Percentiles rank a stretch among this genome's conserved stretches.
phyloP scores from a whole-genome alignment of 345 rosid genomes.

The Sonneratia caseolaris region DNA sequence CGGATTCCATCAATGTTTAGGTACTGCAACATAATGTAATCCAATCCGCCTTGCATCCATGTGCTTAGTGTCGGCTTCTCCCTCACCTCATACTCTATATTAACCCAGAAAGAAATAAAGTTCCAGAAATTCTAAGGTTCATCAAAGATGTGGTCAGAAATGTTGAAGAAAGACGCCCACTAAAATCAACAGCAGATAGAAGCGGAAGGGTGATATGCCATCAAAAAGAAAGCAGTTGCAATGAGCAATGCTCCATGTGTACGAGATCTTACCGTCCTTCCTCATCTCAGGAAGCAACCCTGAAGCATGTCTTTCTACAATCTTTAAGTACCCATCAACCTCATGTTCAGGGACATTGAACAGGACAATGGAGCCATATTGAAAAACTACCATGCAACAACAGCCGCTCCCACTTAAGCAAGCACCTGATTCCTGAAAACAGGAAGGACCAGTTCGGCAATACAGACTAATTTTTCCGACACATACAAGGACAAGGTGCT shows the following conservation, averaged over 20 bases:
- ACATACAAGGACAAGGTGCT: background rate
- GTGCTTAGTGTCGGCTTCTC: conserved; percentile 61
- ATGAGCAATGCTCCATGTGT: background rate
- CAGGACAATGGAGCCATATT: conserved; percentile 88
- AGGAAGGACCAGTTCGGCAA: conserved; percentile 1
- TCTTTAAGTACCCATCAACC: conserved; percentile 76
- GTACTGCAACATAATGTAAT: conserved; percentile 80
- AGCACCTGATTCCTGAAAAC: conserved; percentile 53
- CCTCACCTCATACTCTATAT: conserved; percentile 85
- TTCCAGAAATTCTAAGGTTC: background rate
- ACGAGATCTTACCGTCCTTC: conserved; percentile 69
- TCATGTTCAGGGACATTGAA: conserved; percentile 70
- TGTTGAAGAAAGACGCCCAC: background rate
- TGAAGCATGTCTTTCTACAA: conserved; percentile 75
- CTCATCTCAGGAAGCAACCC: conserved; percentile 90
- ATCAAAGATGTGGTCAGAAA: background rate
- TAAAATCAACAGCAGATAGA: background rate
- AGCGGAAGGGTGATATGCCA: background rate
- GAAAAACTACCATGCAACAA: conserved; percentile 84
- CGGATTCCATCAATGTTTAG: conserved; percentile 83
- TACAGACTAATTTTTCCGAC: too few species aligned
- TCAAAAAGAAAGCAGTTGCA: background rate
- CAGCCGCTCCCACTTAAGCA: conserved; percentile 64
- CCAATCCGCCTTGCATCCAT: conserved; percentile 92
- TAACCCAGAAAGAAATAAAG: conserved; percentile 15